Conservation (phyloP, 352 stramenopile species). For the Pythium vanterpoolii region DNA sequence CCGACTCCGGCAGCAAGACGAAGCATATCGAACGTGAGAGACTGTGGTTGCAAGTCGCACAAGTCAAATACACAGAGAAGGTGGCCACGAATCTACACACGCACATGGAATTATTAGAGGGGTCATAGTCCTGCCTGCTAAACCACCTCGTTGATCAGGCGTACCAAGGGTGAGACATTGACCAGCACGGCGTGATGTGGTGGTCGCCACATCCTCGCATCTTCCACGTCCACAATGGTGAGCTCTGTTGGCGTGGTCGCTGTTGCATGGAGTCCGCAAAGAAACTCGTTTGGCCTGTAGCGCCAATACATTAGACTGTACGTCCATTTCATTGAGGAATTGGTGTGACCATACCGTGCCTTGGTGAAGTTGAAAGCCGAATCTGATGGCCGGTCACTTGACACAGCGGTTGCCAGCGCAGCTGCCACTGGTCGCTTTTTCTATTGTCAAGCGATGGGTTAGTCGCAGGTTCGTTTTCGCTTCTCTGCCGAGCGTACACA, state of each 20-base stretch:
- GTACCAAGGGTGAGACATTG: slow-evolving; percentile 68
- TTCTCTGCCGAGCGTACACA: not conserved
- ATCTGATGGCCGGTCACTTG: not conserved
- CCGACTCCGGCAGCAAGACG: slow-evolving; percentile 21
- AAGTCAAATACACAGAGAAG: slow-evolving; percentile 56
- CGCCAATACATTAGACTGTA: not conserved
- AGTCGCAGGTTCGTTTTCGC: not conserved
- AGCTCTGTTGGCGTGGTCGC: not conserved
- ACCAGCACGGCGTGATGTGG: slow-evolving; percentile 38
- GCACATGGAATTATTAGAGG: not conserved
- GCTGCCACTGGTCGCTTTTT: slow-evolving; percentile 18
- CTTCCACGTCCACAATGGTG: not conserved
- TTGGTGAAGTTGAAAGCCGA: slow-evolving; percentile 61
- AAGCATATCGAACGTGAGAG: slow-evolving; percentile 4
- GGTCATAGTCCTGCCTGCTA: not conserved
- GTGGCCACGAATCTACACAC: slow-evolving; percentile 51
- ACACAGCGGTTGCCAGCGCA: not conserved
- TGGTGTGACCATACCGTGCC: slow-evolving; percentile 29
- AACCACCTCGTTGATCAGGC: not conserved
- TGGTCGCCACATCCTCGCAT: not conserved
- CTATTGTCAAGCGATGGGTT: not conserved
- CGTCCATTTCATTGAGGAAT: not conserved
- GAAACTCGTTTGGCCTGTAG: slow-evolving; percentile 39
- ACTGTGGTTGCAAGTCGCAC: slow-evolving; percentile 6
- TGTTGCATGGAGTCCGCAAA: slow-evolving; percentile 21